A percentile compares a stretch with the other conserved stretches of the same genome.
Conservation (phyloP, 257 asterid genomes). For the Solanum tacnaense region DNA sequence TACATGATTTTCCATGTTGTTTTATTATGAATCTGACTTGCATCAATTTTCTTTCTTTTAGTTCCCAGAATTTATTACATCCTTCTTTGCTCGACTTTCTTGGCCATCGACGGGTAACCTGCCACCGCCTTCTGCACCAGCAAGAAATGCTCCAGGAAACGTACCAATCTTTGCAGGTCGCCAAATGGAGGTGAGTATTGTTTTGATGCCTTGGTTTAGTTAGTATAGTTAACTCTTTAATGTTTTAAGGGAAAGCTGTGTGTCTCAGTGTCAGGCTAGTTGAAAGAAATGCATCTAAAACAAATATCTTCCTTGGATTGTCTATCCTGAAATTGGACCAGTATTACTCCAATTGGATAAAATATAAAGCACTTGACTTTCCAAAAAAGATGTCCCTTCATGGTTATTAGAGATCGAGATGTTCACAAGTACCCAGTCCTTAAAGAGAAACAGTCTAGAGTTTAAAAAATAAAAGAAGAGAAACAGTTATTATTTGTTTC, state of each 20-base stretch:
- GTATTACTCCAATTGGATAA: not conserved
- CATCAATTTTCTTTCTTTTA: slow-evolving; percentile 21
- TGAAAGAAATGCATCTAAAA: not conserved
- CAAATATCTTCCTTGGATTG: not conserved
- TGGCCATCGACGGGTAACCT: slow-evolving; percentile 51
- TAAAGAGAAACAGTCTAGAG: not conserved
- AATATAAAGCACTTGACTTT: not conserved
- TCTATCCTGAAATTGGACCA: not conserved
- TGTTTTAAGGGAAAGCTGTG: not conserved
- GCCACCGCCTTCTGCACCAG: slow-evolving; percentile 44
- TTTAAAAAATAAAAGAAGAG: not conserved
- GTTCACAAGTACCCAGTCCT: not conserved
- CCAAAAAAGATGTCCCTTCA: not conserved
- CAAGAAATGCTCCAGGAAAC: slow-evolving; percentile 55
- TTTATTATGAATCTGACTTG: not conserved
- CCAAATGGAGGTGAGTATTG: slow-evolving; percentile 43
- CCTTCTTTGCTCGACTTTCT: slow-evolving; percentile 70
- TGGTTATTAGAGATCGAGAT: not conserved
- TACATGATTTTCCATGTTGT: not conserved
- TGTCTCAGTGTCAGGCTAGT: not conserved
- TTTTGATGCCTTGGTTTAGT: not conserved
- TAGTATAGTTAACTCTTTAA: not conserved
- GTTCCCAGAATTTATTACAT: slow-evolving; percentile 76
- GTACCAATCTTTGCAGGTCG: slow-evolving; percentile 43
- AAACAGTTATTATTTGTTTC: not conserved